phyloP scores from a whole-genome alignment of 768 basidiomycete genomes.

The Xerocomus brunneocitrinus region DNA sequence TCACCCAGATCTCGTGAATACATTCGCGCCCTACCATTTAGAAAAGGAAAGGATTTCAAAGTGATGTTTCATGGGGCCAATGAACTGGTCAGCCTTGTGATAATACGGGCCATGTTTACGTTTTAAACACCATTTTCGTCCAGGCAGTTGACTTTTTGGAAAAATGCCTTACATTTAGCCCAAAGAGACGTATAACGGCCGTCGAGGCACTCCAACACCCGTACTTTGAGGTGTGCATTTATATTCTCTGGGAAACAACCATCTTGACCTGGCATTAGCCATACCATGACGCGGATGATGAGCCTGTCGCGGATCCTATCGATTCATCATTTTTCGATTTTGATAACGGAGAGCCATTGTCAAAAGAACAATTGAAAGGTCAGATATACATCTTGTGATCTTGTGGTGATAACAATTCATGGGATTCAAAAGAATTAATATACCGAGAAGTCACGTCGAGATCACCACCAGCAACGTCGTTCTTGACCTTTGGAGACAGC shows the following conservation, averaged over 20 bases:
- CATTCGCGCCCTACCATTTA: conserved; percentile 82
- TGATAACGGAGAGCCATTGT: conserved; percentile 59
- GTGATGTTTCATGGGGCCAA: conserved; percentile 74
- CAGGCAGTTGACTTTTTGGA: conserved; percentile 76
- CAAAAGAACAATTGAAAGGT: conserved; percentile 72
- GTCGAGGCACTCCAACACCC: conserved; percentile 86
- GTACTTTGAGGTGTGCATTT: conserved; percentile 63
- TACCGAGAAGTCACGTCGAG: conserved; percentile 44
- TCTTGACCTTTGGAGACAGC: conserved; percentile 15
- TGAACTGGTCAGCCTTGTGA: conserved; percentile 41
- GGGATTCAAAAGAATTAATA: conserved; percentile 34
- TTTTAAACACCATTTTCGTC: not conserved
- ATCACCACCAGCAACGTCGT: conserved; percentile 11
- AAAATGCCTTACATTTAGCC: conserved; percentile 79
- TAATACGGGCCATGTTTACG: not conserved
- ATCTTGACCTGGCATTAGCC: conserved; percentile 41
- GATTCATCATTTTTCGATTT: conserved; percentile 83
- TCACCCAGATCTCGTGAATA: conserved; percentile 78
- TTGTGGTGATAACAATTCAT: not conserved
- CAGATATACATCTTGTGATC: not conserved
- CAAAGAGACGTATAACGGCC: conserved; percentile 83
- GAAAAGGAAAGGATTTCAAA: conserved; percentile 69
- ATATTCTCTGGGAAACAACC: not conserved
- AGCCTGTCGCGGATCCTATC: conserved; percentile 73
- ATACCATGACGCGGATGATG: conserved; percentile 87